Percentiles rank a stretch among this genome's conserved stretches.
phyloP scores from a whole-genome alignment of 768 basidiomycete genomes.

The Daedaleopsis sinensis region DNA sequence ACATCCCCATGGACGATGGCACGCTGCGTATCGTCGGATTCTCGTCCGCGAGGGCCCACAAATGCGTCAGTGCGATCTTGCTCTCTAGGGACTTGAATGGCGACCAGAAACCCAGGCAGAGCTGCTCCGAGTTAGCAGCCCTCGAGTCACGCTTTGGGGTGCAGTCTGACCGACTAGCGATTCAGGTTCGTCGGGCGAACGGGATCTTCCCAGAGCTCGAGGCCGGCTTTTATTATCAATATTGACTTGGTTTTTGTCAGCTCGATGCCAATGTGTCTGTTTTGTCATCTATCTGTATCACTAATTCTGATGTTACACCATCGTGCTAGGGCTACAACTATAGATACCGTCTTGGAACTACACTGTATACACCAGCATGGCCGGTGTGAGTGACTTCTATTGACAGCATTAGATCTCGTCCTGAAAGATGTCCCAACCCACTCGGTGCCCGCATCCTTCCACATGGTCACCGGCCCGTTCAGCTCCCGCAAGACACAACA shows the following conservation, averaged over 20 bases:
- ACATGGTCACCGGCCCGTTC: slow-evolving; percentile 31
- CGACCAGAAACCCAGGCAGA: slow-evolving; percentile 3
- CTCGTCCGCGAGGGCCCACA: slow-evolving; percentile 33
- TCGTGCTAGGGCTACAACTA: slow-evolving; percentile 6
- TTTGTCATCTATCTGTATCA: neutral
- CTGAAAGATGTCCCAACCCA: slow-evolving; percentile 36
- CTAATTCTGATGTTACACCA: neutral
- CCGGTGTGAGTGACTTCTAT: neutral
- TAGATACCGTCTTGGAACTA: neutral
- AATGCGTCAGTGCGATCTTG: slow-evolving; percentile 24
- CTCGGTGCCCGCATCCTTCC: slow-evolving; percentile 42
- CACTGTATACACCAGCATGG: neutral
- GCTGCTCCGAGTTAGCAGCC: slow-evolving; percentile 18
- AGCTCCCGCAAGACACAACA: slow-evolving; percentile 44
- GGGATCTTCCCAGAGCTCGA: slow-evolving; percentile 13
- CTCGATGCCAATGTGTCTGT: neutral
- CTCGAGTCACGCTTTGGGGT: slow-evolving; percentile 19
- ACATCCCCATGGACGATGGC: slow-evolving; percentile 23
- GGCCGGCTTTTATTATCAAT: slow-evolving; percentile 1
- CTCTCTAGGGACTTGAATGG: slow-evolving; percentile 2
- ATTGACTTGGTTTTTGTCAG: neutral
- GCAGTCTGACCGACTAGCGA: slow-evolving; percentile 9
- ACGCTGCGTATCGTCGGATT: slow-evolving; percentile 43
- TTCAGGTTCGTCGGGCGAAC: slow-evolving; percentile 14
- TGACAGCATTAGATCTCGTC: slow-evolving; percentile 29